Evolutionary conservation across 2,329 filamentous ascomycete genomes (phyloP).

Genomic region (Botrytis galanthina): DNA sequence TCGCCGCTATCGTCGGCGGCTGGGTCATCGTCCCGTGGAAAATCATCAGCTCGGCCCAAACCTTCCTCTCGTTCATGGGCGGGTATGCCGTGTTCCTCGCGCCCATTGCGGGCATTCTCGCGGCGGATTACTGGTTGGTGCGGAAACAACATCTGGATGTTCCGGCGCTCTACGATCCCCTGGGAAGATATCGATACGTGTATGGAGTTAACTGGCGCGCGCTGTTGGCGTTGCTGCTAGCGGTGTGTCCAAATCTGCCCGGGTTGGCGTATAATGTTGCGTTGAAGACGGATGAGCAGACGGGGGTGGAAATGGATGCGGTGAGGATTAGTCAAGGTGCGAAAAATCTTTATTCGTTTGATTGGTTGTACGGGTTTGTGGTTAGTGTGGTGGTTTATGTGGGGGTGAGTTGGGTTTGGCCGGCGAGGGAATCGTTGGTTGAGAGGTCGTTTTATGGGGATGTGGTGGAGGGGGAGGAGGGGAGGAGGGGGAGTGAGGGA

Average conservation of each 20-base stretch:
- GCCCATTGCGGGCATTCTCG: conserved; percentile 58
- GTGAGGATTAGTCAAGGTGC: conserved; percentile 44
- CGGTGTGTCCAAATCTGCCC: conserved; percentile 33
- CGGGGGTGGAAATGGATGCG: conserved; percentile 6
- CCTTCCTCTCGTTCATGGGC: conserved; percentile 63
- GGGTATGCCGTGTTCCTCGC: conserved; percentile 63
- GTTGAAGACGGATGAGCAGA: not conserved
- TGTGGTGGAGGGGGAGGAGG: conserved; percentile 20
- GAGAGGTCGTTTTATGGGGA: conserved; percentile 42
- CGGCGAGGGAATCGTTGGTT: conserved; percentile 51
- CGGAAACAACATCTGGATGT: conserved; percentile 40
- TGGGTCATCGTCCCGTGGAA: conserved; percentile 66
- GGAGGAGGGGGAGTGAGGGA: not conserved
- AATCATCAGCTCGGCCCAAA: conserved; percentile 57
- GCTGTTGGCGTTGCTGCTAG: conserved; percentile 29
- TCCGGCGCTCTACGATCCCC: conserved; percentile 40
- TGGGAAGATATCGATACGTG: conserved; percentile 33
- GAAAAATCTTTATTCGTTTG: conserved; percentile 58
- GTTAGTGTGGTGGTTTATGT: conserved; percentile 56
- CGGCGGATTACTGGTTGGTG: conserved; percentile 58
- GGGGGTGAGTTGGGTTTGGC: conserved; percentile 47
- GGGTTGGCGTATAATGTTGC: conserved; percentile 33
- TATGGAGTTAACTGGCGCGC: conserved; percentile 37
- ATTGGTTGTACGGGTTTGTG: conserved; percentile 64
- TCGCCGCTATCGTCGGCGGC: conserved; percentile 52